Conservation (phyloP, 2,329 filamentous ascomycete species). For the Lachnellula occidentalis region DNA sequence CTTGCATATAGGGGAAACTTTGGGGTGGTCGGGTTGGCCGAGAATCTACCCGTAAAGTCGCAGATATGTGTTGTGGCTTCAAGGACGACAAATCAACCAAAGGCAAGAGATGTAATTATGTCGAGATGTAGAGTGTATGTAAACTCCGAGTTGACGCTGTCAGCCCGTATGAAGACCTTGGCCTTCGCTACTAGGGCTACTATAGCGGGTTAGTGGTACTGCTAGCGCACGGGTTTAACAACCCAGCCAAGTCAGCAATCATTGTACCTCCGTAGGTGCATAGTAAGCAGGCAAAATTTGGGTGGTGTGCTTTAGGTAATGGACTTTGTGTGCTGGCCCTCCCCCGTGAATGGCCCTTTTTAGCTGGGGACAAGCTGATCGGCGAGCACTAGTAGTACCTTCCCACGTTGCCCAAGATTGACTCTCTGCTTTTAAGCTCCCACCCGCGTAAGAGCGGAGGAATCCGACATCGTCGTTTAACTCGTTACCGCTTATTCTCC, state of each 20-base stretch:
- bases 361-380: slow-evolving; percentile 3
- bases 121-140: neutral
- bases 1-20: neutral
- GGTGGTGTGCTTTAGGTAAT: slow-evolving; percentile 22
- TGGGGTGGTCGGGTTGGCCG: neutral
- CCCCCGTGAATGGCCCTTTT: slow-evolving; percentile 6
- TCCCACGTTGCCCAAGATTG: neutral
- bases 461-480: neutral
- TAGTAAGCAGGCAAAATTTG: slow-evolving; percentile 18
- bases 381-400: neutral
- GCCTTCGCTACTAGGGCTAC: neutral
- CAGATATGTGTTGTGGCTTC: neutral
- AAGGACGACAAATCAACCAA: slow-evolving; percentile 1
- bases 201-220: neutral
- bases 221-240: no score
- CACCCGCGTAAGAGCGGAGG: neutral
- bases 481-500: slow-evolving; percentile 13
- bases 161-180: slow-evolving; percentile 1
- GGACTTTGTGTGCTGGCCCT: slow-evolving; percentile 6
- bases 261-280: slow-evolving; percentile 6
- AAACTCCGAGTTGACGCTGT: slow-evolving; percentile 3
- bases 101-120: neutral
- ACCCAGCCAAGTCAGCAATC: neutral
- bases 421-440: neutral
- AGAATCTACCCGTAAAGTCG: neutral